These are phyloP conservation scores for Astragalus membranaceus DNA, from an alignment of 306 rosid genomes.

Conservation along the genomic window DNA sequence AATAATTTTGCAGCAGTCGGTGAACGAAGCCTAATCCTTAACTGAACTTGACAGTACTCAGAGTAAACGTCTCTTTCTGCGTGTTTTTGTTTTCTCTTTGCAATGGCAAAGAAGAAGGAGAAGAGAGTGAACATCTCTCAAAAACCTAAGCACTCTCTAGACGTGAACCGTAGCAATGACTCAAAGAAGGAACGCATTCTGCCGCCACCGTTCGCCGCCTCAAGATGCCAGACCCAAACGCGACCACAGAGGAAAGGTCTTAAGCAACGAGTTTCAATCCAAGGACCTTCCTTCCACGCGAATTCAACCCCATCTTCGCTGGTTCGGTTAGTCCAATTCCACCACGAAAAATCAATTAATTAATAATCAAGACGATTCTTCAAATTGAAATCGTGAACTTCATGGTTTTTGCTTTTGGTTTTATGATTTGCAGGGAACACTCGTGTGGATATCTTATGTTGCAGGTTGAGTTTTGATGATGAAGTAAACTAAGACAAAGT, in stretches of 20 bases:
- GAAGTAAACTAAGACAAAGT: no score
- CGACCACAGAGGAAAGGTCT: conserved; percentile 48
- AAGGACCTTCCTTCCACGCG: conserved; percentile 71
- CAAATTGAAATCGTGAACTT: not conserved
- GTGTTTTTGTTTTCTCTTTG: not conserved
- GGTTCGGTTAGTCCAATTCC: conserved; percentile 55
- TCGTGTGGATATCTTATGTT: no score
- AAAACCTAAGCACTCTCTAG: conserved; percentile 84
- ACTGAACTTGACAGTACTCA: no score
- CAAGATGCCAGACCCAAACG: conserved; percentile 73
- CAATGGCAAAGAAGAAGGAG: conserved; percentile 88
- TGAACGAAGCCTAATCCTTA: no score
- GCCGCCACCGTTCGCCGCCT: conserved; percentile 92
- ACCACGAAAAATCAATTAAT: not conserved
- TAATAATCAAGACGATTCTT: not conserved
- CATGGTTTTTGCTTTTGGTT: not conserved
- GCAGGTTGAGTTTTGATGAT: no score
- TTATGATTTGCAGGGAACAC: conserved; percentile 43
- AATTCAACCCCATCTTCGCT: conserved; percentile 84
- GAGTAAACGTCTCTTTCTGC: no score
- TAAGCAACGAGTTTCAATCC: conserved; percentile 54
- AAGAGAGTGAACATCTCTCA: conserved; percentile 66
- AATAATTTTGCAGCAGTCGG: no score
- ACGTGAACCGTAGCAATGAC: conserved; percentile 59
- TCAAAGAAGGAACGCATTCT: conserved; percentile 44